Evolutionary conservation across 495 filamentous ascomycete genomes (phyloP).

Genomic region (Aspergillus sparsus): DNA sequence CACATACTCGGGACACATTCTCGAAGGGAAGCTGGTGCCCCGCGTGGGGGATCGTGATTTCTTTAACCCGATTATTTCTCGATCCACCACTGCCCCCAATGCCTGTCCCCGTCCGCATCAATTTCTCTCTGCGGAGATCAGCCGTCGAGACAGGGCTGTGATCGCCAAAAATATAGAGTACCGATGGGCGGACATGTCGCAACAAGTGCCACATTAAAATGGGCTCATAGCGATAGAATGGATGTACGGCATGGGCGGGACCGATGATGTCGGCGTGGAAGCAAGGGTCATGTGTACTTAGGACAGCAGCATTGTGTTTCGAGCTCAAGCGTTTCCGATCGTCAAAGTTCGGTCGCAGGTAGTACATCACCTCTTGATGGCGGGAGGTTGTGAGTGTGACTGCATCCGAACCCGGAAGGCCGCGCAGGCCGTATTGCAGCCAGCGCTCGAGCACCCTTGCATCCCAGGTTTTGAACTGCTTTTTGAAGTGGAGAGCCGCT

Average conservation of each 20-base stretch:
- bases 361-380: slow-evolving; percentile 9
- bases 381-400: slow-evolving; percentile 11
- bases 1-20: background rate
- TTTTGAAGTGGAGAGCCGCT: background rate
- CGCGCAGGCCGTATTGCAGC: slow-evolving; percentile 10
- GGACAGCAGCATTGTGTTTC: background rate
- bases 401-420: background rate
- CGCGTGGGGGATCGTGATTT: slow-evolving; percentile 45
- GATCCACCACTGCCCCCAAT: slow-evolving; percentile 66
- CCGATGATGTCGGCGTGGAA: slow-evolving; percentile 13
- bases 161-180: slow-evolving; percentile 66
- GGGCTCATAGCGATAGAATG: slow-evolving; percentile 52
- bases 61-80: slow-evolving; percentile 53
- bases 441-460: slow-evolving; percentile 7
- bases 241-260: background rate
- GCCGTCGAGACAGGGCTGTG: slow-evolving; percentile 50
- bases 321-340: background rate
- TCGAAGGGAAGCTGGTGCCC: slow-evolving; percentile 11
- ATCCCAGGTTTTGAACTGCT: slow-evolving; percentile 7
- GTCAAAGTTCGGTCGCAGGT: slow-evolving; percentile 9
- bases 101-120: slow-evolving; percentile 63
- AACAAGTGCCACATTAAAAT: slow-evolving; percentile 56
- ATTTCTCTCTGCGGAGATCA: slow-evolving; percentile 50
- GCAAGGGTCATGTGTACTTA: background rate
- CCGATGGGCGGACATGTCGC: slow-evolving; percentile 57